A percentile compares a stretch with the other conserved stretches of the same genome.
These are phyloP conservation scores for Trypanosoma lewisi DNA, from an alignment of 208 protist genomes.

Conservation along the genomic window DNA sequence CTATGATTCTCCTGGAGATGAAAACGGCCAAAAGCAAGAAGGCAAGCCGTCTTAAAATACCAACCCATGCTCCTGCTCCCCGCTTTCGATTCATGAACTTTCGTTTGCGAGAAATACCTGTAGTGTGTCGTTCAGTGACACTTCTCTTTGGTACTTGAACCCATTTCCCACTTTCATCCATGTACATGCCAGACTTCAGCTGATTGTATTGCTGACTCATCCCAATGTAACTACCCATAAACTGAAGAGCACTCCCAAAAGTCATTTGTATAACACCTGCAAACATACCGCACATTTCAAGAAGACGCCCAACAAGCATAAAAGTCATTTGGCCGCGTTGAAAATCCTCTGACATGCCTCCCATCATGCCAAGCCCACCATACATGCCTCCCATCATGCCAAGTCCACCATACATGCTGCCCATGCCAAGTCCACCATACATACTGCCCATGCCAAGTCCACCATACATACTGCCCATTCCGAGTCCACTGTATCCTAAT, in stretches of 20 bases:
- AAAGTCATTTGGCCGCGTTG: constrained; percentile 89
- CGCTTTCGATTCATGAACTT: neutral
- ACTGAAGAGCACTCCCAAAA: constrained; percentile 78
- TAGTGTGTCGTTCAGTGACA: neutral
- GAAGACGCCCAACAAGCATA: constrained; percentile 79
- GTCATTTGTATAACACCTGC: constrained; percentile 83
- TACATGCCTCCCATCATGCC: constrained; percentile 35
- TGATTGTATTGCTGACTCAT: constrained; percentile 60
- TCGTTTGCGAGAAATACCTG: neutral
- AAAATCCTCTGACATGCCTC: constrained; percentile 82
- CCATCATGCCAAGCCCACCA: constrained; percentile 36
- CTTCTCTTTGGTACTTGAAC: constrained; percentile 15
- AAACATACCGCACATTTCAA: constrained; percentile 87
- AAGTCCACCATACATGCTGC: constrained; percentile 18
- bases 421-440: constrained; percentile 27
- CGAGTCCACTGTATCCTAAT: constrained; percentile 33
- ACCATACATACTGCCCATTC: constrained; percentile 30
- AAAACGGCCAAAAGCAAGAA: constrained; percentile 21
- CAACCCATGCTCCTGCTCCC: neutral
- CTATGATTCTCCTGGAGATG: constrained; percentile 8
- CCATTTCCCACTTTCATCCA: constrained; percentile 25
- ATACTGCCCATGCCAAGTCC: constrained; percentile 29
- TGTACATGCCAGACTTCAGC: constrained; percentile 28
- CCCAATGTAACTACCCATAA: constrained; percentile 77
- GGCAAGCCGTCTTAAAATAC: constrained; percentile 15